Percentiles rank a stretch among this genome's conserved stretches.
Evolutionary conservation across 1,284 basidiomycete species (phyloP).

Genomic region (Grifola frondosa): DNA sequence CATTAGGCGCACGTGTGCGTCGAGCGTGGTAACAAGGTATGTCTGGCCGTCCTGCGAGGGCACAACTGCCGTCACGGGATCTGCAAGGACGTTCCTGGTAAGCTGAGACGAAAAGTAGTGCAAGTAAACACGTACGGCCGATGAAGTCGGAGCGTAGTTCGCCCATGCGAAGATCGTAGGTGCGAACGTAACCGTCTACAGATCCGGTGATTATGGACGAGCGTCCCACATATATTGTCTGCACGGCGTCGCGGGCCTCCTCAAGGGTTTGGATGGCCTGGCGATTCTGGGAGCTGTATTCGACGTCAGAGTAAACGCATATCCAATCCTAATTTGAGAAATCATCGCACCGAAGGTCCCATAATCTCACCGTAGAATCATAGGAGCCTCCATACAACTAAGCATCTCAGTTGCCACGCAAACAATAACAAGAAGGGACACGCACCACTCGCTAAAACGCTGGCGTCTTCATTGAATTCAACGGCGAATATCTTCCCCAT

Average conservation of each 20-base stretch:
- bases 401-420: constrained; percentile 11
- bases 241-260: constrained; percentile 89
- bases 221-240: constrained; percentile 67
- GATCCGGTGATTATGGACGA: constrained; percentile 79
- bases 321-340: constrained; percentile 7
- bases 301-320: background rate
- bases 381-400: constrained; percentile 63
- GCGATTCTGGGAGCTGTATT: constrained; percentile 69
- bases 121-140: constrained; percentile 55
- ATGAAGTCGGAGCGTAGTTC: constrained; percentile 86
- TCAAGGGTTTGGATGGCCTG: constrained; percentile 89
- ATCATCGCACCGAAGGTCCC: constrained; percentile 75
- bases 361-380: constrained; percentile 84
- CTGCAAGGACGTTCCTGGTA: constrained; percentile 38
- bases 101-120: background rate
- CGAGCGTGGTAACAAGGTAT: constrained; percentile 80
- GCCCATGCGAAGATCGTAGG: constrained; percentile 93
- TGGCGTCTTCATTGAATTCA: constrained; percentile 86
- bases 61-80: constrained; percentile 81
- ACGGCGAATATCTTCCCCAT: constrained; percentile 89
- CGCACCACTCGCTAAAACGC: constrained; percentile 82
- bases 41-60: constrained; percentile 76
- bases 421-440: constrained; percentile 8
- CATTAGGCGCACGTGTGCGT: constrained; percentile 84
- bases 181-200: constrained; percentile 88